Evolutionary conservation across 306 rosid genomes (phyloP).

Genomic region (Pyrus pyrifolia): DNA sequence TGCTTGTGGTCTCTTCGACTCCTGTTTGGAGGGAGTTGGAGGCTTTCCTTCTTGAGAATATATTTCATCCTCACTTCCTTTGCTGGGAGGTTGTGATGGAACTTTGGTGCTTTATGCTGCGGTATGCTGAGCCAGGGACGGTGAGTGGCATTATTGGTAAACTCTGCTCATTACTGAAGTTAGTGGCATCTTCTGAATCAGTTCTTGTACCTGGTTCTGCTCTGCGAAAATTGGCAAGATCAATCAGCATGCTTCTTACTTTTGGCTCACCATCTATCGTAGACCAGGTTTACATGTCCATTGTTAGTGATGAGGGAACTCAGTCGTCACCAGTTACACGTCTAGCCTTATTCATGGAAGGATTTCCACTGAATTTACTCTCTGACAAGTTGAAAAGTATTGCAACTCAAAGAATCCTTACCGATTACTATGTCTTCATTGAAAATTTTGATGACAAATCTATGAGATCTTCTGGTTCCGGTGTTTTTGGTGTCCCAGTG

Average conservation of each 20-base stretch:
- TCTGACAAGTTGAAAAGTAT: slow-evolving; percentile 52
- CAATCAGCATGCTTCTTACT: slow-evolving; percentile 53
- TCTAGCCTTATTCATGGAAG: slow-evolving; percentile 65
- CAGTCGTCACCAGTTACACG: slow-evolving; percentile 38
- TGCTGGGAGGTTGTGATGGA: slow-evolving; percentile 87
- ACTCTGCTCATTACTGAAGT: slow-evolving; percentile 57
- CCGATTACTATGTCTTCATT: slow-evolving; percentile 52
- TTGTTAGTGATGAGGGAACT: slow-evolving; percentile 47
- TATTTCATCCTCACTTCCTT: slow-evolving; percentile 89
- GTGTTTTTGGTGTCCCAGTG: slow-evolving; percentile 52
- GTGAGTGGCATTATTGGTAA: slow-evolving; percentile 40
- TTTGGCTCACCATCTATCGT: slow-evolving; percentile 49
- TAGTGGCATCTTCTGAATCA: slow-evolving; percentile 52
- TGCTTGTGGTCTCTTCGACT: slow-evolving; percentile 62
- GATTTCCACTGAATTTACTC: slow-evolving; percentile 64
- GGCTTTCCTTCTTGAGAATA: slow-evolving; percentile 66
- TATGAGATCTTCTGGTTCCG: slow-evolving; percentile 25
- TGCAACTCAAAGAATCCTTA: slow-evolving; percentile 39
- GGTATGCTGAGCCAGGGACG: slow-evolving; percentile 55
- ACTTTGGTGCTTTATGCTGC: slow-evolving; percentile 80
- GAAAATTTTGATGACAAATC: slow-evolving; percentile 52
- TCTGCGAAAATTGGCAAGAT: slow-evolving; percentile 71
- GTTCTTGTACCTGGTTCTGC: slow-evolving; percentile 54
- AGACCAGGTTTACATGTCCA: slow-evolving; percentile 44
- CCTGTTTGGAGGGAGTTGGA: slow-evolving; percentile 57